Evolutionary conservation across 768 basidiomycete species (phyloP).

Genomic region (Podaxis sp.): DNA sequence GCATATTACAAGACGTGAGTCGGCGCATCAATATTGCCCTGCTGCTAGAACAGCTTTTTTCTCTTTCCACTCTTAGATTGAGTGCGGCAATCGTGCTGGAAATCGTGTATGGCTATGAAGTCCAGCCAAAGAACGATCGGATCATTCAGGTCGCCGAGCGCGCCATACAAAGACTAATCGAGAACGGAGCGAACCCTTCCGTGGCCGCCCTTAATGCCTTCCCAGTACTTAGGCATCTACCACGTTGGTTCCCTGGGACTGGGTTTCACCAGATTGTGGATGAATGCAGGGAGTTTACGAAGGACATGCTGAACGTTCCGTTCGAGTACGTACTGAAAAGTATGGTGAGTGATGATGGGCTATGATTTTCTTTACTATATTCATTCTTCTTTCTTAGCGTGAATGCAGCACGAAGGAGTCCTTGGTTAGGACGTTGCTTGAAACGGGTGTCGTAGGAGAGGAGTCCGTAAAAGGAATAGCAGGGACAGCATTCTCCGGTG

Average conservation of each 20-base stretch:
- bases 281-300: conserved; percentile 15
- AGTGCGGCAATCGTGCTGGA: conserved; percentile 7
- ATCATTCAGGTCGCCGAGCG: conserved; percentile 23
- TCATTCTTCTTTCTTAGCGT: background rate
- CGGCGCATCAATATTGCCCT: background rate
- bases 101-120: conserved; percentile 35
- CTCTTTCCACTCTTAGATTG: background rate
- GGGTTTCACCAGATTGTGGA: conserved; percentile 23
- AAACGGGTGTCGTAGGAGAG: conserved; percentile 5
- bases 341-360: conserved; percentile 18
- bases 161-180: conserved; percentile 18
- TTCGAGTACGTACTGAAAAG: conserved; percentile 21
- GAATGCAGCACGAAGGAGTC: conserved; percentile 14
- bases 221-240: conserved; percentile 27
- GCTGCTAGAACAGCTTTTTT: background rate
- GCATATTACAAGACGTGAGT: conserved; percentile 7
- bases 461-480: conserved; percentile 14
- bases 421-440: conserved; percentile 10
- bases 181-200: conserved; percentile 22
- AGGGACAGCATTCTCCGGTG: conserved; percentile 18
- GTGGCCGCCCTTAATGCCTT: conserved; percentile 25
- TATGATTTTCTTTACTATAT: background rate
- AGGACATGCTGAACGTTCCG: conserved; percentile 22
- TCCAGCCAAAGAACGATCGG: conserved; percentile 22
- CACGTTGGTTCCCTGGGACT: conserved; percentile 33